These are phyloP conservation scores for Glomus cerebriforme DNA, from an alignment of 192 early-diverging fungal species.

Conservation along the genomic window DNA sequence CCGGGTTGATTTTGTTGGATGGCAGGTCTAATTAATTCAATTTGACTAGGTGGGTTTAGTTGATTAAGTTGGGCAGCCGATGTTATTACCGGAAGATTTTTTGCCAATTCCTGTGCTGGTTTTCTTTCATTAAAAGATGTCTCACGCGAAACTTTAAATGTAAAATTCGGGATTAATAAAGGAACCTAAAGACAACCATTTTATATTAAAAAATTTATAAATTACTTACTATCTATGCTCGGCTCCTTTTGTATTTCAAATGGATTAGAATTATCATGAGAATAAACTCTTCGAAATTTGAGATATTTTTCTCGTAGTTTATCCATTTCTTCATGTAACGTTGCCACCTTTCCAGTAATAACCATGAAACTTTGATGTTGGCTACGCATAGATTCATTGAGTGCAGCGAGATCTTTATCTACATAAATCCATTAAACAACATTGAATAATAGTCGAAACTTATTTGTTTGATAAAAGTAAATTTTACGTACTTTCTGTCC, in stretches of 20 bases:
- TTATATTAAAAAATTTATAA: not conserved
- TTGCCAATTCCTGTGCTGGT: not conserved
- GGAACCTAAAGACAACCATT: not conserved
- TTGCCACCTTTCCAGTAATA: conserved; percentile 29
- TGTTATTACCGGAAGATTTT: not conserved
- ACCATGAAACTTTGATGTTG: conserved; percentile 31
- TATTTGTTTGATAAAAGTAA: not conserved
- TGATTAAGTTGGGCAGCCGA: not conserved
- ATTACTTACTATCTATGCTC: conserved; percentile 1
- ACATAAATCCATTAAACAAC: not conserved
- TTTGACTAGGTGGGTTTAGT: not conserved
- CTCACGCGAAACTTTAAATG: not conserved
- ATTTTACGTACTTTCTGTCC: not conserved
- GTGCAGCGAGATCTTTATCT: not conserved
- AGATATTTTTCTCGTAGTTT: conserved; percentile 28
- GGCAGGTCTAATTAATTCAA: not conserved
- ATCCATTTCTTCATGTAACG: conserved; percentile 19
- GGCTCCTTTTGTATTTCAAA: conserved; percentile 2
- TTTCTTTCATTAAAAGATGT: not conserved
- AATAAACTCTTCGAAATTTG: not conserved
- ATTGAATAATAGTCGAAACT: not conserved
- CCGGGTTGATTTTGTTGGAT: not conserved
- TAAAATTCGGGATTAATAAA: not conserved
- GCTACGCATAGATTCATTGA: conserved; percentile 25
- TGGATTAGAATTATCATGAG: conserved; percentile 15